These are phyloP conservation scores for Citrus maxima DNA, from an alignment of 345 rosid species.

Conservation along the genomic window DNA sequence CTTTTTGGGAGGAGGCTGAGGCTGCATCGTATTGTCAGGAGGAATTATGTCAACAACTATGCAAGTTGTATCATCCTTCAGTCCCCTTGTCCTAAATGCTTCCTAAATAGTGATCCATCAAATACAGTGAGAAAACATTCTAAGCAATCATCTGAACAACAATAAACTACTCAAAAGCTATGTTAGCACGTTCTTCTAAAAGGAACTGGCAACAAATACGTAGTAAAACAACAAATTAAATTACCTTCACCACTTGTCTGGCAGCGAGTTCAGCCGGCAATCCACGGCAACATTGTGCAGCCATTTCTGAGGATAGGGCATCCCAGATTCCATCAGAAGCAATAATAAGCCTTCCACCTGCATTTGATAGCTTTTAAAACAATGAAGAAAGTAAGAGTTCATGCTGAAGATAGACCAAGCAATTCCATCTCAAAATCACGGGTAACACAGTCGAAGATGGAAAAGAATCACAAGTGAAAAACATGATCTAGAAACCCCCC, in stretches of 20 bases:
- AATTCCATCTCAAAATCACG: constrained; percentile 5
- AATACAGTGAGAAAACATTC: not conserved
- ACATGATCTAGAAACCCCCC: not conserved
- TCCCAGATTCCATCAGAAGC: constrained; percentile 99
- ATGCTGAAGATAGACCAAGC: not conserved
- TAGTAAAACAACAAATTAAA: not conserved
- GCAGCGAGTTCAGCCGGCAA: constrained; percentile 90
- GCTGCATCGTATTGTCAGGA: constrained; percentile 49
- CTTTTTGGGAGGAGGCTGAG: constrained; percentile 48
- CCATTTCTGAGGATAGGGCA: constrained; percentile 68
- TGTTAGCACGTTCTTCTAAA: not conserved
- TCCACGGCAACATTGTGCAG: constrained; percentile 74
- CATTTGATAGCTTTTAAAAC: constrained; percentile 56
- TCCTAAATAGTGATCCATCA: constrained; percentile 42
- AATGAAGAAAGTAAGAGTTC: constrained; percentile 18
- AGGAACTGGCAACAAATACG: not conserved
- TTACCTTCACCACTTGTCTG: constrained; percentile 86
- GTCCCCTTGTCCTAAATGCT: constrained; percentile 73
- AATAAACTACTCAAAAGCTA: not conserved
- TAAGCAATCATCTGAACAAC: not conserved
- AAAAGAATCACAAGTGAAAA: not conserved
- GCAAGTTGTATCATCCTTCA: constrained; percentile 93
- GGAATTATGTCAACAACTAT: constrained; percentile 85
- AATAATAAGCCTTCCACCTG: constrained; percentile 84
- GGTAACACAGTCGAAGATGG: not conserved